Evolutionary conservation across 805 yeast genomes (phyloP), one percentile per base, ranked within the genome.

Genomic region (Tetrapisispora nanseiensis): DNA sequence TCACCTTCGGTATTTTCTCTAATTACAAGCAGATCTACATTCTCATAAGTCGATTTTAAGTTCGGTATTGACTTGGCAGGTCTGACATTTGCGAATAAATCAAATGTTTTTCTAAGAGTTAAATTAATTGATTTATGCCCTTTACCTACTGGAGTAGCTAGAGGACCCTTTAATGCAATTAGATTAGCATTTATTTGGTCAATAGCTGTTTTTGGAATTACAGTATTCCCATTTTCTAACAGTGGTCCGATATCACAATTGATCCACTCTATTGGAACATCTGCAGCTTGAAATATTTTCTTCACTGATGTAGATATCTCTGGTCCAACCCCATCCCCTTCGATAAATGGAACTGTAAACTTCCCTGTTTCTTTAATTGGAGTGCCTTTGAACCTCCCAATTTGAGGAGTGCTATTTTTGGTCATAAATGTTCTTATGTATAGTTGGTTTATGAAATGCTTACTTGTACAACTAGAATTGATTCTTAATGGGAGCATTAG

Each of bases 1-100:
- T 90, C 97, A 71, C 95, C 97, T 72, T 90, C 97, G 54, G 97
- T 90, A 76, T 92, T 92, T 71, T 92, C 98, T 76, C 98, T 86
- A 63, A 92, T 94, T 51, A 92, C 75, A 33, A 89, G 96, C 51
- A 95, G 82, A 70, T 92, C 94, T 50, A 92, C 97, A 65, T 84
- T 75, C 52, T 72, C 74, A 51, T 69, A 69, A 18, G 70, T 95
- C 46, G 98, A 90, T 68, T 87, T 76, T 79, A 77, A 89, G 62
- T 98, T 98, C 48, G 76, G 83, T 53, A 92, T 78, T 46, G 95
- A 83, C 70, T 84, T 84, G 68, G 97, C 92, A 42, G 97, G 97
- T 72, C 97, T 83, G 44, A 92, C 95, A 68, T 90, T 90, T 61
- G 99, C 99, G 56, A 87, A 92, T 56, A 92, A 73, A 69, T 83